A percentile compares a stretch with the other conserved stretches of the same genome.
These are phyloP conservation scores for Salvia hispanica DNA, from an alignment of 257 asterid species.

Conservation along the genomic window DNA sequence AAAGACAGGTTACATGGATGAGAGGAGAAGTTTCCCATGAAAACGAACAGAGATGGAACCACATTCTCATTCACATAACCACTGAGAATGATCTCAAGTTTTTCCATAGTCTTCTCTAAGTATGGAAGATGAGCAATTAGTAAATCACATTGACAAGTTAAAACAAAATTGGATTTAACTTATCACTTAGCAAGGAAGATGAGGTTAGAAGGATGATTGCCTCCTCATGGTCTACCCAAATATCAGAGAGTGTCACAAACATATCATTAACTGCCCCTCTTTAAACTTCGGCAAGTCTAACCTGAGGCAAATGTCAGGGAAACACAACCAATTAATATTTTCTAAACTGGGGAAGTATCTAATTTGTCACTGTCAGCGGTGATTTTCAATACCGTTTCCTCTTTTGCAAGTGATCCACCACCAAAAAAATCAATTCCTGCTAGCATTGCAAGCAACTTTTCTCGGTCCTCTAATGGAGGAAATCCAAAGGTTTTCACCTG, in stretches of 20 bases:
- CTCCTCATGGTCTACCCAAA: constrained; percentile 88
- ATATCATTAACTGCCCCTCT: constrained; percentile 85
- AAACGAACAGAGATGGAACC: constrained; percentile 89
- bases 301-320: constrained; percentile 59
- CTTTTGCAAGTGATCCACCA: constrained; percentile 77
- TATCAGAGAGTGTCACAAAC: constrained; percentile 90
- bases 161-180: constrained; percentile 19
- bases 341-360: constrained; percentile 10
- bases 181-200: constrained; percentile 20
- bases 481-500: constrained; percentile 90
- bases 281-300: constrained; percentile 79
- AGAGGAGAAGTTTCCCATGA: constrained; percentile 98
- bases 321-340: constrained; percentile 13
- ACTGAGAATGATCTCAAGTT: constrained; percentile 72
- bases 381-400: constrained; percentile 70
- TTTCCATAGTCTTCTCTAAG: constrained; percentile 84
- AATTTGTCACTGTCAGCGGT: constrained; percentile 15
- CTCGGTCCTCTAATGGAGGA: constrained; percentile 93
- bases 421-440: constrained; percentile 86
- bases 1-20: constrained; percentile 89
- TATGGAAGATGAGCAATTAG: constrained; percentile 52
- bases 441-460: constrained; percentile 55
- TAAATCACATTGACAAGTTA: constrained; percentile 23
- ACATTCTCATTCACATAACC: constrained; percentile 78
- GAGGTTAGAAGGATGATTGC: constrained; percentile 31